phyloP scores from a whole-genome alignment of 2,329 filamentous ascomycete genomes.

The Fusarium nelsonii region DNA sequence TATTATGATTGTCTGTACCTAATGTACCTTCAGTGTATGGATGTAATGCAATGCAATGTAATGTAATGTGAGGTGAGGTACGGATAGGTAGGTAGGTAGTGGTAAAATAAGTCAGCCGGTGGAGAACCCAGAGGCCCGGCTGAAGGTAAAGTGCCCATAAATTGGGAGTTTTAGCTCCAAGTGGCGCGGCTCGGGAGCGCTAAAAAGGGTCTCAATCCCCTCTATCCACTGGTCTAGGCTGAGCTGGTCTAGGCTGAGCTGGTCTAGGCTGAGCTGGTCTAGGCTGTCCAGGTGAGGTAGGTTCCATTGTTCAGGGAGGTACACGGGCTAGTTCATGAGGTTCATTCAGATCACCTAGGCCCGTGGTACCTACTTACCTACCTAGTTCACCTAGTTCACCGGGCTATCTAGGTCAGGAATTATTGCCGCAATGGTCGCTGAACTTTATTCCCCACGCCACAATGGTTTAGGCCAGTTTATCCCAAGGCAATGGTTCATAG shows the following conservation, averaged over 20 bases:
- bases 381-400: constrained; percentile 11
- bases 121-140: constrained; percentile 41
- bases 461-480: constrained; percentile 13
- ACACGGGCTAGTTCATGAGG: too few relatives aligned
- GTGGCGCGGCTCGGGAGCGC: constrained; percentile 42
- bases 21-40: neutral
- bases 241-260: neutral
- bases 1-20: constrained; percentile 17
- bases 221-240: neutral
- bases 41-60: neutral
- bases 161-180: constrained; percentile 35
- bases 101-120: constrained; percentile 31
- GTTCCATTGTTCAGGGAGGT: too few relatives aligned
- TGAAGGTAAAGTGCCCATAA: constrained; percentile 44
- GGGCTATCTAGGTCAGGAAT: constrained; percentile 6
- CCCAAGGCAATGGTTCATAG: constrained; percentile 22
- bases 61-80: neutral
- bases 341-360: too few relatives aligned
- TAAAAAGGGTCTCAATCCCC: constrained; percentile 34
- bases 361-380: too few relatives aligned
- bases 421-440: constrained; percentile 23
- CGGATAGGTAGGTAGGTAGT: neutral
- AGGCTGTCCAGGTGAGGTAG: too few relatives aligned
- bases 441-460: constrained; percentile 18
- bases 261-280: neutral